Percentiles rank a stretch among this genome's conserved stretches.
Evolutionary conservation across 805 yeast species (phyloP).

Genomic region (Kodamaea hsintzibuensis): DNA sequence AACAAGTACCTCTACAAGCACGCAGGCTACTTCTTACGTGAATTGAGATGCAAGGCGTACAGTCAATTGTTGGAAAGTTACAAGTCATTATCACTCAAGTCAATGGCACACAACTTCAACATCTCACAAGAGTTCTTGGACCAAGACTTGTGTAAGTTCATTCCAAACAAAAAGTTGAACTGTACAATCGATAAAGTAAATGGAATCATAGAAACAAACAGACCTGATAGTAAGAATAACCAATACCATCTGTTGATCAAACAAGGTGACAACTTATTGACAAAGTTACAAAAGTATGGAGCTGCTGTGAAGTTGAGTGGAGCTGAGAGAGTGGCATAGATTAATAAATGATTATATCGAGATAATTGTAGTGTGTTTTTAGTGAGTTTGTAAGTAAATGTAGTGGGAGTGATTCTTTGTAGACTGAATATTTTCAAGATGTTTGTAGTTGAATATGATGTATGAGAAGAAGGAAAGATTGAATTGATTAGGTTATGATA

Average conservation of each 20-base stretch:
- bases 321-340: slow-evolving; percentile 60
- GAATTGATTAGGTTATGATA: no score
- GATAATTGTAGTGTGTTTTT: no score
- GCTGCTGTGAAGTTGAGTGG: slow-evolving; percentile 97
- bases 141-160: slow-evolving; percentile 81
- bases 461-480: no score
- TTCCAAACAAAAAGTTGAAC: slow-evolving; percentile 90
- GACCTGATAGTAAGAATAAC: slow-evolving; percentile 94
- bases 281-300: slow-evolving; percentile 94
- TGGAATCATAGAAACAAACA: slow-evolving; percentile 91
- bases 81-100: slow-evolving; percentile 81
- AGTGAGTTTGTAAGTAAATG: no score
- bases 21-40: slow-evolving; percentile 82
- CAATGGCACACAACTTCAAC: slow-evolving; percentile 94
- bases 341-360: not conserved
- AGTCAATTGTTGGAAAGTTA: slow-evolving; percentile 92
- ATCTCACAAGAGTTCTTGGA: slow-evolving; percentile 88
- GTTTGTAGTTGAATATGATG: no score
- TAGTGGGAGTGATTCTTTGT: no score
- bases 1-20: slow-evolving; percentile 71
- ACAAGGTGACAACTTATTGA: slow-evolving; percentile 88
- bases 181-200: slow-evolving; percentile 95
- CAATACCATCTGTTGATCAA: slow-evolving; percentile 87
- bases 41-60: slow-evolving; percentile 92
- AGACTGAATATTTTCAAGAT: no score